phyloP scores from a whole-genome alignment of 306 rosid genomes.

The Acacia confusa region DNA sequence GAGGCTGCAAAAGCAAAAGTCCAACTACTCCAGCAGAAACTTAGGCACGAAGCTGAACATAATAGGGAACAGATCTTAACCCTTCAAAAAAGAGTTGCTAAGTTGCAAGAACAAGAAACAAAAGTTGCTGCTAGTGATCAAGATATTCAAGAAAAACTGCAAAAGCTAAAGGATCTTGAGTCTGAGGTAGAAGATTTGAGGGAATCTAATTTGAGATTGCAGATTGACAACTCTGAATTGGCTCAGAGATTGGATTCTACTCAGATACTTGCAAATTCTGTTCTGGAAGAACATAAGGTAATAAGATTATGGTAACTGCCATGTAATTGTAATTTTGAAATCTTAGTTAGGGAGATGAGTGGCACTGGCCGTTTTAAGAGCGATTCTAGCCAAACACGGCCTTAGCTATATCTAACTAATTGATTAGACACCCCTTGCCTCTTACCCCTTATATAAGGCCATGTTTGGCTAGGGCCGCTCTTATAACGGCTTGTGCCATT shows the following conservation, averaged over 20 bases:
- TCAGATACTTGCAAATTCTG: slow-evolving; percentile 75
- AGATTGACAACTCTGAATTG: slow-evolving; percentile 63
- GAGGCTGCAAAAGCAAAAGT: slow-evolving; percentile 68
- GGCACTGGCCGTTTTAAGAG: too few relatives aligned
- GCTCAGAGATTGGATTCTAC: slow-evolving; percentile 71
- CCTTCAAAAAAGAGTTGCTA: slow-evolving; percentile 62
- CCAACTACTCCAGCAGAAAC: slow-evolving; percentile 68
- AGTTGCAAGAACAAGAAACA: slow-evolving; percentile 63
- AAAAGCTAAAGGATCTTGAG: slow-evolving; percentile 60
- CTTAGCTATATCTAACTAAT: too few relatives aligned
- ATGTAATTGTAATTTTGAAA: too few relatives aligned
- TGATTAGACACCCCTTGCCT: too few relatives aligned
- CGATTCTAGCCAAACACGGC: too few relatives aligned
- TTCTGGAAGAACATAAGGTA: slow-evolving; percentile 73
- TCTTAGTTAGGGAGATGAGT: too few relatives aligned
- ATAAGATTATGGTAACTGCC: neutral
- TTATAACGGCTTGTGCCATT: too few relatives aligned
- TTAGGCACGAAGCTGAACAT: slow-evolving; percentile 71
- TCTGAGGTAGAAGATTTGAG: slow-evolving; percentile 56
- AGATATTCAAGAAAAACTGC: slow-evolving; percentile 43
- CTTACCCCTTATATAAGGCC: too few relatives aligned
- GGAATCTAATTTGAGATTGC: slow-evolving; percentile 55
- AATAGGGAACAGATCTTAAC: slow-evolving; percentile 60
- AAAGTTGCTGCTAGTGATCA: slow-evolving; percentile 37
- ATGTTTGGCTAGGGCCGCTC: too few relatives aligned